Evolutionary conservation across 1,139 yeast species (phyloP).

Genomic region (Hyphopichia fennica): DNA sequence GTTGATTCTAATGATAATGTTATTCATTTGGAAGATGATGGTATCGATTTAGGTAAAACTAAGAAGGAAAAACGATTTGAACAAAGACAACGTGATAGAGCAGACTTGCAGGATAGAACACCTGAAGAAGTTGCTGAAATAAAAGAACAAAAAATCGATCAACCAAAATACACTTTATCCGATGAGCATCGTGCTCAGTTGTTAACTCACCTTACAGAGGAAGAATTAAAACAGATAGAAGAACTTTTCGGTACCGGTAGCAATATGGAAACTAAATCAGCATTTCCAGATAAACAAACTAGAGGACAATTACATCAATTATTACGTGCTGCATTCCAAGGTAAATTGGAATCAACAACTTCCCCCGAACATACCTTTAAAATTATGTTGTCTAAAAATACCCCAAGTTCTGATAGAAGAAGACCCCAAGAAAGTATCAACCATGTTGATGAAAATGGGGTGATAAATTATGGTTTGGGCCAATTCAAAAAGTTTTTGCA

Average conservation of each 20-base stretch:
- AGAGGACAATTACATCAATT: conserved; percentile 80
- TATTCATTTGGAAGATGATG: conserved; percentile 73
- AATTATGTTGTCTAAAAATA: conserved; percentile 49
- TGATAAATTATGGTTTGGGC: conserved; percentile 62
- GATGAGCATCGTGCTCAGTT: conserved; percentile 49
- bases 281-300: conserved; percentile 63
- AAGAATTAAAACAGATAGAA: conserved; percentile 56
- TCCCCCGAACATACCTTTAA: conserved; percentile 65
- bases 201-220: conserved; percentile 55
- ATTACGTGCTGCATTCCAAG: conserved; percentile 70
- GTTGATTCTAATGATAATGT: conserved; percentile 68
- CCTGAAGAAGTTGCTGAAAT: conserved; percentile 36
- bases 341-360: conserved; percentile 77
- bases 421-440: conserved; percentile 45
- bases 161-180: conserved; percentile 44
- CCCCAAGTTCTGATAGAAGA: conserved; percentile 20
- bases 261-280: conserved; percentile 57
- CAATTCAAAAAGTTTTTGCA: conserved; percentile 67
- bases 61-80: conserved; percentile 54
- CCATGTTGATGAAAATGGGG: conserved; percentile 51
- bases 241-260: conserved; percentile 56
- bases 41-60: conserved; percentile 54
- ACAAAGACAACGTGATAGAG: conserved; percentile 40
- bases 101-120: conserved; percentile 31
- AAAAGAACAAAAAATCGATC: conserved; percentile 25